A percentile compares a stretch with the other conserved stretches of the same genome.
These are phyloP conservation scores for Vickermania spadyakhi DNA, from an alignment of 208 protist species.

Conservation along the genomic window DNA sequence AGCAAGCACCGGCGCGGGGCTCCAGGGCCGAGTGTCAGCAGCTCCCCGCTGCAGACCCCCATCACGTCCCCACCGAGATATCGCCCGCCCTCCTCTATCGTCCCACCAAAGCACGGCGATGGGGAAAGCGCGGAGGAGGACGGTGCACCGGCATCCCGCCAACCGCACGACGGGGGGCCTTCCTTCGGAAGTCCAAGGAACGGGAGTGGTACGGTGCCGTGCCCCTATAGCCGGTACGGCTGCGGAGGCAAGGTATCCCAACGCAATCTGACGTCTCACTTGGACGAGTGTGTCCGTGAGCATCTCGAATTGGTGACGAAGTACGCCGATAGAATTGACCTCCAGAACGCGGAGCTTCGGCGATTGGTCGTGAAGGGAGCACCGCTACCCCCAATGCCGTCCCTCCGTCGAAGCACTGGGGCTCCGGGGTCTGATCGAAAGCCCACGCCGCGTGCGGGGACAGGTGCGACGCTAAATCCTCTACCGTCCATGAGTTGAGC, in stretches of 20 bases:
- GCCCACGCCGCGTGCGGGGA: too few relatives aligned
- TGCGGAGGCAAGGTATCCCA: conserved; percentile 39
- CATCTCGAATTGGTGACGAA: conserved; percentile 55
- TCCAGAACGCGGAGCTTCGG: conserved; percentile 61
- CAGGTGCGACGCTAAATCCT: too few relatives aligned
- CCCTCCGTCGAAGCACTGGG: too few relatives aligned
- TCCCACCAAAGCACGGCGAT: not conserved
- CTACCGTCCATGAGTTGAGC: too few relatives aligned
- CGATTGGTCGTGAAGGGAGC: conserved; percentile 22
- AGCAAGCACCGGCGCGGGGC: conserved; percentile 8
- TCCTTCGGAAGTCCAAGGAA: not conserved
- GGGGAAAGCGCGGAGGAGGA: not conserved
- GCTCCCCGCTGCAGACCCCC: not conserved
- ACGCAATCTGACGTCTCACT: conserved; percentile 30
- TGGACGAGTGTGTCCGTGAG: conserved; percentile 34
- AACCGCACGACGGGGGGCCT: not conserved
- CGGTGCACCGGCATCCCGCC: not conserved
- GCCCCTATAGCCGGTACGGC: conserved; percentile 66
- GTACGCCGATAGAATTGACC: conserved; percentile 60
- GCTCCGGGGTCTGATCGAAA: too few relatives aligned
- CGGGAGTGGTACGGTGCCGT: conserved; percentile 6
- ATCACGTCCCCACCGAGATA: not conserved
- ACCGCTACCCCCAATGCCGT: conserved; percentile 1
- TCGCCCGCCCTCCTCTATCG: not conserved
- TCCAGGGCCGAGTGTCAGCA: not conserved